Evolutionary conservation across 2,329 filamentous ascomycete genomes (phyloP), one percentile per base, ranked within the genome.

Genomic region (Penicillium thymicola): DNA sequence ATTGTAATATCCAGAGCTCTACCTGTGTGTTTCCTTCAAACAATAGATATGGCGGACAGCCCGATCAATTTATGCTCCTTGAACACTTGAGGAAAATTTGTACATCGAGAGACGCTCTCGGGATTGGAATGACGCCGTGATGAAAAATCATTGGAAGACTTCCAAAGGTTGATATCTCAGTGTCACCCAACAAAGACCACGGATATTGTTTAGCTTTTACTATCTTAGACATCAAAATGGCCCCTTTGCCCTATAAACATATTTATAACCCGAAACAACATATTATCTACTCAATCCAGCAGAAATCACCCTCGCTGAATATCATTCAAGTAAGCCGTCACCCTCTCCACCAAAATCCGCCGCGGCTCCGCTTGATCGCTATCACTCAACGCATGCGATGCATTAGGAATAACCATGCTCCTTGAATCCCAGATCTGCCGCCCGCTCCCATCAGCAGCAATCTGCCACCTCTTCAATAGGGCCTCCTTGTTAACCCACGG

Each of bases 311-410:
- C 40, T 13, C 48, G 61, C 38, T 63, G 44, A 40, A 65, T 49
- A 50, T 65, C 59, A n/a, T 69, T 65, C 60, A 85, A 63, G 64
- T 84, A 87, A 1, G 73, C 73, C 5, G 75, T 62, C 2, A 86
- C 81, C 58, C 81, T 78, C 44, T 69, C 66, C 11, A 82, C 75
- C 53, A 87, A 67, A 59, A 47, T 82, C 75, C 48, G 73, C 69
- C 27, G 80, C 75, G 21, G 75, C 63, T 73, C 76, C 32, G 78
- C 76, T 46, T 70, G 67, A 50, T 69, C 67, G 21, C 54, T 48
- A 42, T 68, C 65, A 58, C 66, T 68, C 16, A 68, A 38, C 7
- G 65, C 63, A 54, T 68, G 66, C 18, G 66, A 68, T 13, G 79
- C 79, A 53, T 70, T 70, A 0, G 77, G 75, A 54, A 82, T 76